These are phyloP conservation scores for Vanrija pseudolonga DNA, from an alignment of 1,284 basidiomycete genomes.

Conservation along the genomic window DNA sequence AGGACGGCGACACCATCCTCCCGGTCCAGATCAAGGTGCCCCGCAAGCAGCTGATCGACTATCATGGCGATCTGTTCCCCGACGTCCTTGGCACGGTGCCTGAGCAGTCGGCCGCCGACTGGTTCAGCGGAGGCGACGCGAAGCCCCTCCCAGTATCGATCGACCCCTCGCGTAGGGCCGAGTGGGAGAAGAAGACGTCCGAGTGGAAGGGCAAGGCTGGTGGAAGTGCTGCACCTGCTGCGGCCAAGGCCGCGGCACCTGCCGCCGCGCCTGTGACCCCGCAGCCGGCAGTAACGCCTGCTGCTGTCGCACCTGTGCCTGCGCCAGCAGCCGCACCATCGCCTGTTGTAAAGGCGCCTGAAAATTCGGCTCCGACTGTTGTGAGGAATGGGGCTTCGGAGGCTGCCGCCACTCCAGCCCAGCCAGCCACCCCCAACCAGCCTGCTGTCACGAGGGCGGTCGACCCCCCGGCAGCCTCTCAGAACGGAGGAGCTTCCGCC, in stretches of 20 bases:
- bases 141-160: conserved; percentile 27
- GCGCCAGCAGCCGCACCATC: neutral
- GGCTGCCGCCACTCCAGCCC: too few relatives aligned
- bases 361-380: too few relatives aligned
- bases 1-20: conserved; percentile 45
- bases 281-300: neutral
- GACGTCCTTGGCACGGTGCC: conserved; percentile 37
- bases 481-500: neutral
- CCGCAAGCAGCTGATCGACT: conserved; percentile 51
- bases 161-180: conserved; percentile 31
- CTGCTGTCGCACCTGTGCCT: neutral
- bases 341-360: too few relatives aligned
- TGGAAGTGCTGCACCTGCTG: neutral
- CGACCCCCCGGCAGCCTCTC: too few relatives aligned
- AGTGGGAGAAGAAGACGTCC: conserved; percentile 27
- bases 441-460: too few relatives aligned
- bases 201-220: neutral
- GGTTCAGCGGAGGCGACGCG: conserved; percentile 42
- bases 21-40: conserved; percentile 49
- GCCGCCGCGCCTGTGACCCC: neutral
- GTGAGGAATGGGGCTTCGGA: too few relatives aligned
- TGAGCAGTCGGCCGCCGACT: conserved; percentile 40
- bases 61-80: conserved; percentile 50
- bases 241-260: neutral
- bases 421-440: too few relatives aligned